These are phyloP conservation scores for Rhododendron griersonianum DNA, from an alignment of 148 eudicot species.

Conservation along the genomic window DNA sequence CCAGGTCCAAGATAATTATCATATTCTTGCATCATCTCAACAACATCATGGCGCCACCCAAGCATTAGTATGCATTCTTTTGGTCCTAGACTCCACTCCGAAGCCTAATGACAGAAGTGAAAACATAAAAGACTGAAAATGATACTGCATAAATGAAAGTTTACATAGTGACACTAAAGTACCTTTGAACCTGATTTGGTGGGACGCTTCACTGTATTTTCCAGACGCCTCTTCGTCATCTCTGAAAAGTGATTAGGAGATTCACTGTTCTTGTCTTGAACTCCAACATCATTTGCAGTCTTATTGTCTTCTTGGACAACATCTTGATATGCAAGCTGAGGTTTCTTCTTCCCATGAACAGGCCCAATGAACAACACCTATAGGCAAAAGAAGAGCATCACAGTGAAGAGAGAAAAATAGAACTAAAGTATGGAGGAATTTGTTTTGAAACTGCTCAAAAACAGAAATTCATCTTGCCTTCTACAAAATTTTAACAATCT, in stretches of 20 bases:
- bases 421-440: background rate
- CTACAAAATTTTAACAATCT: background rate
- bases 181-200: conserved; percentile 70
- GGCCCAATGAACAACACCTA: conserved; percentile 87
- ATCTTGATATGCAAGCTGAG: conserved; percentile 33
- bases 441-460: background rate
- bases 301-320: conserved; percentile 24
- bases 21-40: conserved; percentile 83
- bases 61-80: conserved; percentile 75
- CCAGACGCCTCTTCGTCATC: conserved; percentile 34
- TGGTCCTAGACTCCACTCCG: conserved; percentile 67
- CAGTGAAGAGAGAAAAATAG: background rate
- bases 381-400: conserved; percentile 1
- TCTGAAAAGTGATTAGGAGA: conserved; percentile 24
- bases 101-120: conserved; percentile 42
- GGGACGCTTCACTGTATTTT: conserved; percentile 53
- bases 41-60: conserved; percentile 89
- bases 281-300: conserved; percentile 26
- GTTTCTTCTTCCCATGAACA: conserved; percentile 55
- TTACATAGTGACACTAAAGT: background rate
- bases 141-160: background rate
- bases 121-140: background rate
- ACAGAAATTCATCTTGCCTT: background rate
- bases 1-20: conserved; percentile 96
- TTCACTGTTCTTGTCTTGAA: conserved; percentile 20